A percentile compares a stretch with the other conserved stretches of the same genome.
Evolutionary conservation across 179 eudicot species (phyloP).

Genomic region (Patellifolia procumbens): DNA sequence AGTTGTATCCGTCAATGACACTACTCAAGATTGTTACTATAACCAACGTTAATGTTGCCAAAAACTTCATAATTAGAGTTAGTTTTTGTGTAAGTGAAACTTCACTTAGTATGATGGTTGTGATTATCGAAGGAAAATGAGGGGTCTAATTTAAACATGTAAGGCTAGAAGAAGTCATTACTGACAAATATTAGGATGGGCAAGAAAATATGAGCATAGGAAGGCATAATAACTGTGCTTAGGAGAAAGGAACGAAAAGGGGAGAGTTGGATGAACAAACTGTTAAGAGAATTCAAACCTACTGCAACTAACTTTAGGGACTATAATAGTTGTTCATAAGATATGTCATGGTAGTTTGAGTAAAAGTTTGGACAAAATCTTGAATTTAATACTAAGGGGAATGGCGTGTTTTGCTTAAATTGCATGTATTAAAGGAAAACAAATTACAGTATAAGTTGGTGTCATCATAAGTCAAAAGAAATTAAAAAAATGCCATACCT

Average conservation of each 20-base stretch:
- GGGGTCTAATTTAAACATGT: conserved; percentile 26
- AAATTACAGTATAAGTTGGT: not conserved
- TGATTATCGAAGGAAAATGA: not conserved
- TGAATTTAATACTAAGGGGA: conserved; percentile 8
- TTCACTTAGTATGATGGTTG: conserved; percentile 1
- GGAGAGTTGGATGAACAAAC: conserved; percentile 59
- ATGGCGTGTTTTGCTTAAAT: conserved; percentile 19
- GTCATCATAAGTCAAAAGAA: conserved; percentile 7
- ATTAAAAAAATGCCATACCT: not conserved
- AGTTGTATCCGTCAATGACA: conserved; percentile 39
- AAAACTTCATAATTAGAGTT: conserved; percentile 26
- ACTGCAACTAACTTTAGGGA: conserved; percentile 40
- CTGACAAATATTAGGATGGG: conserved; percentile 25
- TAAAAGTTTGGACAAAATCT: conserved; percentile 25
- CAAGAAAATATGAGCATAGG: conserved; percentile 25
- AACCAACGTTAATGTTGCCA: conserved; percentile 26
- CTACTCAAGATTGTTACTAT: conserved; percentile 24
- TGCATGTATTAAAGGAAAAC: not conserved
- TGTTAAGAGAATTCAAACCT: conserved; percentile 41
- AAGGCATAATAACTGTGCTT: conserved; percentile 17
- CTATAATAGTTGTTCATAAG: not conserved
- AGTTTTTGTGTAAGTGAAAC: not conserved
- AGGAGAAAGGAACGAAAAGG: conserved; percentile 4
- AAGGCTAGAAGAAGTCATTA: conserved; percentile 14
- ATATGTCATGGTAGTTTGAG: conserved; percentile 13